phyloP scores from a whole-genome alignment of 164 flowering plant species.

The Annona squamosa region DNA sequence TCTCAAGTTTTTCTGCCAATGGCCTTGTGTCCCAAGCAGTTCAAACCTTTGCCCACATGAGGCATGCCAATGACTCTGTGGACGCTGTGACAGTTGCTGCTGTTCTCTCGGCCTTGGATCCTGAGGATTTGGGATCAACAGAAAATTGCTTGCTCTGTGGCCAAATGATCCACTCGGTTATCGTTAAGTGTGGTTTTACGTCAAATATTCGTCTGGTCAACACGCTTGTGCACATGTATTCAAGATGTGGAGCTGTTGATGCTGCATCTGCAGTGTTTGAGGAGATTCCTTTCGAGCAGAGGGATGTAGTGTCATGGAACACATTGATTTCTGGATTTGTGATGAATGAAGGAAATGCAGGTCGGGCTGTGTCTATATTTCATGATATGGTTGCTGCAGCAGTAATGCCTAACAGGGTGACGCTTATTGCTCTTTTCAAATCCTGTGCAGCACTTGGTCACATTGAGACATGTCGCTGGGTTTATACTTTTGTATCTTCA shows the following conservation, averaged over 20 bases:
- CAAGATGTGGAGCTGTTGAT: constrained; percentile 6
- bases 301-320: constrained; percentile 29
- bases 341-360: constrained; percentile 6
- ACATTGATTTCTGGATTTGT: constrained; percentile 19
- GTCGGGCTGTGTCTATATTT: constrained; percentile 19
- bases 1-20: constrained; percentile 12
- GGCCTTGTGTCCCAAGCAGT: constrained; percentile 10
- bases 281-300: constrained; percentile 2
- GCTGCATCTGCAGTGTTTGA: constrained; percentile 16
- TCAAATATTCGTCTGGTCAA: constrained; percentile 13
- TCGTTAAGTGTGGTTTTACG: constrained; percentile 20
- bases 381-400: constrained; percentile 14
- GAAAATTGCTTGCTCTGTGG: constrained; percentile 3
- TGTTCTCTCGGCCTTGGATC: constrained; percentile 13
- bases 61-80: neutral
- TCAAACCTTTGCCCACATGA: constrained; percentile 14
- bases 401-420: constrained; percentile 17
- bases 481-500: constrained; percentile 9
- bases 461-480: constrained; percentile 9
- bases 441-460: constrained; percentile 21
- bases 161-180: constrained; percentile 14
- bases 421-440: constrained; percentile 15
- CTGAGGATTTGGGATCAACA: constrained; percentile 1
- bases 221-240: constrained; percentile 23
- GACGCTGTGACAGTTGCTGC: constrained; percentile 15